These are phyloP conservation scores for Piper longum DNA, from an alignment of 164 flowering plant species.

Conservation along the genomic window DNA sequence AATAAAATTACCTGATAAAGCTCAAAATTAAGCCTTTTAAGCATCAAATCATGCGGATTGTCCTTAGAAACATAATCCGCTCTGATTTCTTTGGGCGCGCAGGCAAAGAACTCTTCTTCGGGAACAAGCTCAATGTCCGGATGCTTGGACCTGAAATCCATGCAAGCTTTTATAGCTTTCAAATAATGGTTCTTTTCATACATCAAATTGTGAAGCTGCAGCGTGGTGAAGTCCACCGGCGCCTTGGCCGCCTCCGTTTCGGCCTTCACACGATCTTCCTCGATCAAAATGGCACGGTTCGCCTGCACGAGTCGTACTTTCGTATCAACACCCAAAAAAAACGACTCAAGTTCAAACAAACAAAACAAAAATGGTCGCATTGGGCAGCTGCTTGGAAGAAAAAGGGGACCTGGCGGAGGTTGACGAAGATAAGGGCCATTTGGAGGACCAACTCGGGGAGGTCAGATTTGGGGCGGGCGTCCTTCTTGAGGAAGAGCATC, in stretches of 20 bases:
- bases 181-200: constrained; percentile 90
- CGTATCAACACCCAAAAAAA: neutral
- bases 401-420: no score
- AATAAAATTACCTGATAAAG: constrained; percentile 50
- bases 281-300: constrained; percentile 67
- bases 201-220: constrained; percentile 95
- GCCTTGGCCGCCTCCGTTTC: constrained; percentile 90
- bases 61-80: constrained; percentile 34
- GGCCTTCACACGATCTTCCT: constrained; percentile 75
- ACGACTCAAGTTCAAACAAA: neutral
- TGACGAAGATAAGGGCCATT: constrained; percentile 29
- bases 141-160: constrained; percentile 84
- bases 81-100: constrained; percentile 72
- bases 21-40: constrained; percentile 84
- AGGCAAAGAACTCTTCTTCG: constrained; percentile 62
- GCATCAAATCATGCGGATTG: constrained; percentile 62
- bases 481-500: constrained; percentile 63
- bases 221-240: constrained; percentile 79
- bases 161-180: constrained; percentile 95
- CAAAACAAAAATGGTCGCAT: neutral
- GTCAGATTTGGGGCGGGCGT: constrained; percentile 43
- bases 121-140: constrained; percentile 90
- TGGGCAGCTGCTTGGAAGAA: no score
- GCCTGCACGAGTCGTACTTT: constrained; percentile 23
- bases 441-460: constrained; percentile 68